Base-by-base conservation (phyloP, 2,329 filamentous ascomycete genomes). In the Exophiala sp. region DNA sequence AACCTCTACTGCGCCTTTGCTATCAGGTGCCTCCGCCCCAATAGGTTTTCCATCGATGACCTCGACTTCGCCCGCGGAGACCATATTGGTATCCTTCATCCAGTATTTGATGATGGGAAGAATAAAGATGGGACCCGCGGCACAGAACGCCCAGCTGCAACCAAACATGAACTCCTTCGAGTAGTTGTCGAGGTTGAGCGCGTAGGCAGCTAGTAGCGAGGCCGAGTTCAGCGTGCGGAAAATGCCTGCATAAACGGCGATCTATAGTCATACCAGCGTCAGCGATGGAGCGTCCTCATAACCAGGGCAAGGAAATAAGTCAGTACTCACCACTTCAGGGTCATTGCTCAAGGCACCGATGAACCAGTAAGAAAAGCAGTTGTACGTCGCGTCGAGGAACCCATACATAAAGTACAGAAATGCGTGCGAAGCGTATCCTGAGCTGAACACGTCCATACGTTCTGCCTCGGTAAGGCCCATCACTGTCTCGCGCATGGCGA, bases 111-210 rank as follows among this genome's bases (percentile, higher is more conserved):
- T 3, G 14, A 44, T 44, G 14, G 42, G 42, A 6, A 44, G 9
- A 11, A 44, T 24, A 10, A 8, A 16, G 6, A 44, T 13, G 2
- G n/a, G 16, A 5, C 42, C 42, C 6, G 27, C 24, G 30, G 42
- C n/a, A 13, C 10, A 3, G 24, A 44, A 44, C 65, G 35, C 69
- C 67, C 39, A 74, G 16, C 14, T 21, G 14, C 14, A 35, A 19
- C 42, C 42, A 22, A 45, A 45, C 42, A 45, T 45, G 42, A 45
- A 45, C 23, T 45, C 42, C 22, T 45, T 45, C 18, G 42, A 45
- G 22, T 45, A 45, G 11, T 19, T 19, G 18, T 21, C 10, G 14
- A 34, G 32, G 29, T 45, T 19, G n/a, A 45, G 29, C 2, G 27
- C 14, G 23, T 45, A 45, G 11, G 18, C 42, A 9, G 19, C n/a